Base-by-base conservation (phyloP, 306 rosid species). In the Cicer bijugum region DNA sequence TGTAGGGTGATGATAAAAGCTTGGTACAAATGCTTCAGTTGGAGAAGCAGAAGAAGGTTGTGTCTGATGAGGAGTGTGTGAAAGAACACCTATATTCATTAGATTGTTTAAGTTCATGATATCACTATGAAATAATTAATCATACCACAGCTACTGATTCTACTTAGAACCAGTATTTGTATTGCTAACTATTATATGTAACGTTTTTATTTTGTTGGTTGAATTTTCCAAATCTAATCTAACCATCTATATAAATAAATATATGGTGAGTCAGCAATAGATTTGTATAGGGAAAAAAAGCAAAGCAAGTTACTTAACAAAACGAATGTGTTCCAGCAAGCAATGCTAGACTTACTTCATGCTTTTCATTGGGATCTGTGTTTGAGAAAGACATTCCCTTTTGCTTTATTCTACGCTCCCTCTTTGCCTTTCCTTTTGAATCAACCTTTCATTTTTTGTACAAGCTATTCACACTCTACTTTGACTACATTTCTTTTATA, bases 291-390 rank as follows among this genome's bases (percentile, higher is more conserved):
- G n/a, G 66, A 83, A 80, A 83, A 77, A 80, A 16, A 16, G 89
- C 84, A 79, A 77, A 64, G 70, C 38, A 43, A 6, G 82, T 63
- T 71, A 83, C 84, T 59, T 74, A 91, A 86, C 90, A 88, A 88
- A 89, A 82, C 77, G 93, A 89, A 89, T 92, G 88, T 81, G 83
- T 77, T 81, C 69, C 85, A 86, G 87, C 84, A 84, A 76, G 88
- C 67, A 72, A 74, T 83, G 86, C 70, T 85, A 81, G 88, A 84
- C 72, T 82, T 82, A 82, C 78, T 80, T 82, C 84, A 79, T 71
- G 72, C 82, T 78, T 84, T 88, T 85, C 85, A 84, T 88, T 81
- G 88, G 97, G 92, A 92, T 92, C 92, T 72, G 93, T 92, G 93
- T 71, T 40, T 82, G 92, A 81, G 92, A 92, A 88, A 92, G 89